Evolutionary conservation across 129 eudicot genomes (phyloP).

Genomic region (Silybum marianum): DNA sequence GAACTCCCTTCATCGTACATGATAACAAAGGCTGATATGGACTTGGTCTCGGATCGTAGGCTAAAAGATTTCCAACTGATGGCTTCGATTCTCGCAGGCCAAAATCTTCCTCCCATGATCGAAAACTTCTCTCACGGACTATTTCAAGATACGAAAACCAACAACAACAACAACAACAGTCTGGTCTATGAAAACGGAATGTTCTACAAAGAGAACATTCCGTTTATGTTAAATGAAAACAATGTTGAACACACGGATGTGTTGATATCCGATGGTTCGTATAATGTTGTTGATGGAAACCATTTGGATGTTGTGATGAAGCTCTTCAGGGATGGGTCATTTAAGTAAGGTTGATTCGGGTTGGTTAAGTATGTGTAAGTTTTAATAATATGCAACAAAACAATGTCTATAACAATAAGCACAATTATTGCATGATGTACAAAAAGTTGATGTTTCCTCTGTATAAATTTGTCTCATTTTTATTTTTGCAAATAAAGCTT

Average conservation of each 20-base stretch:
- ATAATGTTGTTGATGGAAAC: not conserved
- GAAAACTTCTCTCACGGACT: constrained; percentile 32
- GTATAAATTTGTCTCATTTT: not conserved
- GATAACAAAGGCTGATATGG: constrained; percentile 20
- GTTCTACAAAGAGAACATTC: not conserved
- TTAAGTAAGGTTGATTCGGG: constrained; percentile 15
- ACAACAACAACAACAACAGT: constrained; percentile 17
- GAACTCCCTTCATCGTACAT: constrained; percentile 56
- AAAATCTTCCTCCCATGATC: constrained; percentile 37
- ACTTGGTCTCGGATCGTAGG: constrained; percentile 26
- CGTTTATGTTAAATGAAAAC: not conserved
- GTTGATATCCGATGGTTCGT: constrained; percentile 12
- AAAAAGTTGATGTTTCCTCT: constrained; percentile 9
- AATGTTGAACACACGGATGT: not conserved
- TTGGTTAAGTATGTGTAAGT: constrained; percentile 7
- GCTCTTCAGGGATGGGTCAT: constrained; percentile 21
- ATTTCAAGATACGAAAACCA: constrained; percentile 22
- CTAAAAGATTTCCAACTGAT: constrained; percentile 38
- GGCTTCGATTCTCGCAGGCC: constrained; percentile 48
- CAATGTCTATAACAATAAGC: constrained; percentile 9
- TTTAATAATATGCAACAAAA: not conserved
- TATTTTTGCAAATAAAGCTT: constrained; percentile 27
- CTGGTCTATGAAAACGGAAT: not conserved
- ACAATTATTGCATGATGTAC: not conserved
- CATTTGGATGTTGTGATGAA: constrained; percentile 25